Conservation (phyloP, 352 stramenopile genomes). For the Pythium vanterpoolii region DNA sequence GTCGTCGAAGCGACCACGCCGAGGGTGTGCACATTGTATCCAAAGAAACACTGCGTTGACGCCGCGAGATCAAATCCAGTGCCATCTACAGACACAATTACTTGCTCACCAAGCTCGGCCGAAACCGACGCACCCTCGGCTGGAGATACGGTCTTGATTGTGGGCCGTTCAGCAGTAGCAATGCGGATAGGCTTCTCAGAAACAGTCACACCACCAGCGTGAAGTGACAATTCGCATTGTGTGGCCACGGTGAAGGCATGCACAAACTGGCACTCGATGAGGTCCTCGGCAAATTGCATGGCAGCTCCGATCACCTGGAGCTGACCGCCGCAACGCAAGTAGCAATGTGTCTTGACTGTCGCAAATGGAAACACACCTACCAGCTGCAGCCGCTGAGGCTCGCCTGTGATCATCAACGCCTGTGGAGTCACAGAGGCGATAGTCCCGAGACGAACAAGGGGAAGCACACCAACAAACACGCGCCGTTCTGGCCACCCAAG, state of each 20-base stretch:
- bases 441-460: not conserved
- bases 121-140: not conserved
- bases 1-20: not conserved
- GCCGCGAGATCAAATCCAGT: conserved; percentile 6
- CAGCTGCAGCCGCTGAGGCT: conserved; percentile 4
- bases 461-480: not conserved
- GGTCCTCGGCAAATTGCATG: not conserved
- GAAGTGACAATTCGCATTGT: conserved; percentile 5
- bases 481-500: not conserved
- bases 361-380: conserved; percentile 10
- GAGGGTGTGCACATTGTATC: conserved; percentile 3
- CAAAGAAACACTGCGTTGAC: conserved; percentile 10
- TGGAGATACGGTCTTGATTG: not conserved
- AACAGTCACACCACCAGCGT: not conserved
- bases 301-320: not conserved
- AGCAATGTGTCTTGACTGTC: not conserved
- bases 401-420: not conserved
- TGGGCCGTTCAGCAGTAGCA: not conserved
- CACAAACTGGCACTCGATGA: conserved; percentile 14
- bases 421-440: conserved; percentile 2
- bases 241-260: not conserved
- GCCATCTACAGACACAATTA: conserved; percentile 7
- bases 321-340: conserved; percentile 1
- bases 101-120: not conserved
- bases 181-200: conserved; percentile 3